phyloP scores from a whole-genome alignment of 2,329 filamentous ascomycete genomes.

The Biscogniauxia sp. region DNA sequence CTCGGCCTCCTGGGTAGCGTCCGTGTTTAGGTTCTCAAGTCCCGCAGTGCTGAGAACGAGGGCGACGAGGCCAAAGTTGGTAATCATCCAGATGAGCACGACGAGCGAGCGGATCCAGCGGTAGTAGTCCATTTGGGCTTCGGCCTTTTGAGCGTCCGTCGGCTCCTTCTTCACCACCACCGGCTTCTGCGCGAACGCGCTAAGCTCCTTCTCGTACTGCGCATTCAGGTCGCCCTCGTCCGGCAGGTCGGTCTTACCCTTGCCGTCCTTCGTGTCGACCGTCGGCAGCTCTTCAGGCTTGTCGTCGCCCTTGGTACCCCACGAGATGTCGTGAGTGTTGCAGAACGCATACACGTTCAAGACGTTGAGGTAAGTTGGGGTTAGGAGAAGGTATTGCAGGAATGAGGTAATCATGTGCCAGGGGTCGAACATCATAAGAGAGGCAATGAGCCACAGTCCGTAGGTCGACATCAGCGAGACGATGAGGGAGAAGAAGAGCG shows the following conservation, averaged over 20 bases:
- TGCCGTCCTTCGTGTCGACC: constrained; percentile 83
- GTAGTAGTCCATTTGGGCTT: constrained; percentile 98
- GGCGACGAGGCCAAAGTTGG: constrained; percentile 84
- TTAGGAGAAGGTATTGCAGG: constrained; percentile 89
- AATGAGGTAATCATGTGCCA: constrained; percentile 99
- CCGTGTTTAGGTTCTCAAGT: constrained; percentile 62
- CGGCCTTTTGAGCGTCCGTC: constrained; percentile 55
- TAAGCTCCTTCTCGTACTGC: constrained; percentile 85
- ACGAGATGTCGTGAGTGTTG: constrained; percentile 96
- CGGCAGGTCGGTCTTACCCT: constrained; percentile 90
- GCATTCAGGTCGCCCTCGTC: constrained; percentile 94
- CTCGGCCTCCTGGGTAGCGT: constrained; percentile 43
- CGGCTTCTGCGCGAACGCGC: constrained; percentile 70
- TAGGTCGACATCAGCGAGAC: constrained; percentile 91
- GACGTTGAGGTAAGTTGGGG: constrained; percentile 96
- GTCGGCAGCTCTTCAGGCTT: constrained; percentile 88
- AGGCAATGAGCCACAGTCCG: constrained; percentile 86
- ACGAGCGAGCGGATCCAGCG: constrained; percentile 90
- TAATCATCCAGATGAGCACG: constrained; percentile 94
- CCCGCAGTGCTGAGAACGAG: constrained; percentile 85
- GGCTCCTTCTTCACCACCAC: constrained; percentile 66
- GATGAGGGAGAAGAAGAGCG: constrained; percentile 89
- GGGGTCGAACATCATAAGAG: constrained; percentile 92
- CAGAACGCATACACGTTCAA: constrained; percentile 99
- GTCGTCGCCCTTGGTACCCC: constrained; percentile 97